phyloP scores from a whole-genome alignment of 2,329 filamentous ascomycete species.

The Phaeomoniella chlamydospora region DNA sequence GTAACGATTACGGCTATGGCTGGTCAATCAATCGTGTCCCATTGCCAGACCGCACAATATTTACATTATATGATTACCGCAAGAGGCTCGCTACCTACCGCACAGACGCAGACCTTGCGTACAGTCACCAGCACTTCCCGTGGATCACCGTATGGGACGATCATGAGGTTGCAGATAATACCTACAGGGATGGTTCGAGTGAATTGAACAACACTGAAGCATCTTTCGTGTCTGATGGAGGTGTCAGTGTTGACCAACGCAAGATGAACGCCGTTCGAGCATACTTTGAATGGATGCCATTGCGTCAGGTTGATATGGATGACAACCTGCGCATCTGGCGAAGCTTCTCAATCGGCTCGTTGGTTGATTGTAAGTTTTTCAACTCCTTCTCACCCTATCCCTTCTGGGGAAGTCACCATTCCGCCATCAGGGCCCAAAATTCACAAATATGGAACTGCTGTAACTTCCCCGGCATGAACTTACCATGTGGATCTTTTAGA shows the following conservation, averaged over 20 bases:
- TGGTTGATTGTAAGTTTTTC: slow-evolving; percentile 40
- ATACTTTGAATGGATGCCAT: slow-evolving; percentile 13
- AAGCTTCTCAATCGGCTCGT: slow-evolving; percentile 48
- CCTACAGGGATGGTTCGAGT: slow-evolving; percentile 46
- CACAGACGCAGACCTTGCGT: slow-evolving; percentile 45
- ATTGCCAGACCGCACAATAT: slow-evolving; percentile 36
- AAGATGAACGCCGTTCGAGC: slow-evolving; percentile 61
- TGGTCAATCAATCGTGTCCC: slow-evolving; percentile 37
- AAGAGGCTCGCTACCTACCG: slow-evolving; percentile 43
- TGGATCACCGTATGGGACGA: slow-evolving; percentile 55
- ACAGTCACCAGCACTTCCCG: slow-evolving; percentile 40
- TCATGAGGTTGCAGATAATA: slow-evolving; percentile 51
- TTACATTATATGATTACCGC: slow-evolving; percentile 36
- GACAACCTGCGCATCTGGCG: slow-evolving; percentile 57
- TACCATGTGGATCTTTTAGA: too few species aligned
- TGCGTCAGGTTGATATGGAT: slow-evolving; percentile 48
- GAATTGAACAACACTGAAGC: slow-evolving; percentile 52
- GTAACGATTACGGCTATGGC: slow-evolving; percentile 36
- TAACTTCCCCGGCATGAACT: too few species aligned
- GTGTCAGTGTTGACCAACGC: slow-evolving; percentile 54
- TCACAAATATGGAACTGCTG: too few species aligned
- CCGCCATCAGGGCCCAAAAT: too few species aligned
- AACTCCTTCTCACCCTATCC: too few species aligned
- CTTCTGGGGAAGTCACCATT: too few species aligned
- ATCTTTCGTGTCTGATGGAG: slow-evolving; percentile 42